Evolutionary conservation across 2,329 filamentous ascomycete species (phyloP), one percentile per base, ranked within the genome.

Genomic region (Pseudopyricularia cyperi): DNA sequence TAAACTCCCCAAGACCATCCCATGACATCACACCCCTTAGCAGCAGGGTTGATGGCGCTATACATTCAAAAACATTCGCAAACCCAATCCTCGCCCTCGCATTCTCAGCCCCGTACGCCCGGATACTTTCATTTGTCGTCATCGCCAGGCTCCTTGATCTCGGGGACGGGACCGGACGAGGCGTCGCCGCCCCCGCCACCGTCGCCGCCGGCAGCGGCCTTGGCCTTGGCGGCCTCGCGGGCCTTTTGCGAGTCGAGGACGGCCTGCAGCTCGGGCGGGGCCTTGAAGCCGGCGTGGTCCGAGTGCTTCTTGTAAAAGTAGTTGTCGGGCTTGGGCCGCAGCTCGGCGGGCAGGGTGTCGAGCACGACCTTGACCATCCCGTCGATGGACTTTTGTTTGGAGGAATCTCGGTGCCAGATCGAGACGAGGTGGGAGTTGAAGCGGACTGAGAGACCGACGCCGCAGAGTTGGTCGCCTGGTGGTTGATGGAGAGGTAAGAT

Each of bases 221-320:
- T 56, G 12, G 59, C 58, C 9, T 55, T 58, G 12, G 56, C 60
- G 24, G 64, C 66, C 7, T 74, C 69, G n/a, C 70, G 67, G 28
- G 67, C 68, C 61, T 73, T 72, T 60, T 76, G 76, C 19, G 77
- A 79, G 61, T 80, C 76, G 6, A 80, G 62, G 34, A 80, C 75
- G 46, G 72, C 73, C 64, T 78, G 73, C 52, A 80, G 68, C 68
- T 76, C 77, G 3, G 77, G 74, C 15, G 80, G 77, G 1, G 74
- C 77, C 62, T 84, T 82, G 71, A 89, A 95, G 14, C 87, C 87
- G 53, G 83, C 82, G 68, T 96, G 89, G 65, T 95, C 89, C 44
- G 82, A 80, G 71, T 97, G 91, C 67, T 84, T 87, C 73, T 93
- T 93, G 72, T 95, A 96, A 66, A 82, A 83, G 70, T 87, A 89